A percentile compares a stretch with the other conserved stretches of the same genome.
These are phyloP conservation scores for Neurospora sp. DNA, from an alignment of 495 filamentous ascomycete species.

Conservation along the genomic window DNA sequence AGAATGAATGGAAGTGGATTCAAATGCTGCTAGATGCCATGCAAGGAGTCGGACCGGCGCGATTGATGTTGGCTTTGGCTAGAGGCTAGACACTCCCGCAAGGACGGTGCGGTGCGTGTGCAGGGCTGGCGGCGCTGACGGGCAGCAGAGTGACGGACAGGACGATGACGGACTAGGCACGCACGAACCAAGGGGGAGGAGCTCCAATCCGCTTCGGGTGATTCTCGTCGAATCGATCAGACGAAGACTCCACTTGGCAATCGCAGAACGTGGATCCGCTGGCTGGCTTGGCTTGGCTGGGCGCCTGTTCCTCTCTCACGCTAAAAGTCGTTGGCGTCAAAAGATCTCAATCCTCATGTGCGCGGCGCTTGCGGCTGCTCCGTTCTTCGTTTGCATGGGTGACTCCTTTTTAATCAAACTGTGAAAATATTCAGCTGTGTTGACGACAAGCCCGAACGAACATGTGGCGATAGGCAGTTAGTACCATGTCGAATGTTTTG, in stretches of 20 bases:
- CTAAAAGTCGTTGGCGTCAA: background rate
- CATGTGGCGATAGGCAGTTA: background rate
- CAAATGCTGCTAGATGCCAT: background rate
- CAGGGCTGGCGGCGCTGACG: background rate
- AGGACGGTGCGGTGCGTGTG: background rate
- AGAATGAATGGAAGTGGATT: background rate
- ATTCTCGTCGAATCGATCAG: background rate
- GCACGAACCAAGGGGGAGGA: background rate
- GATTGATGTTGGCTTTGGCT: background rate
- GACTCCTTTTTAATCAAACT: background rate
- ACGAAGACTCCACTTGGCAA: background rate
- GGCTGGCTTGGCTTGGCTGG: background rate
- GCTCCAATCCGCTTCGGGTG: background rate
- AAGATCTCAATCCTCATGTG: background rate
- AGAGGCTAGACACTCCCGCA: background rate
- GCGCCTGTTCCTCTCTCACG: background rate
- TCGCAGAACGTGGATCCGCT: background rate
- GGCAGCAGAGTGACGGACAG: background rate
- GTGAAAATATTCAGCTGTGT: background rate
- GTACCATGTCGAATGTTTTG: background rate
- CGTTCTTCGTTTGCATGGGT: background rate
- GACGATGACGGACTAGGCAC: background rate
- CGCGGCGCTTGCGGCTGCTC: background rate
- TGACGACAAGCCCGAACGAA: background rate
- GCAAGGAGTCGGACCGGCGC: background rate